phyloP scores from a whole-genome alignment of 73 alveolate species.

The Paramecium pentaurelia region DNA sequence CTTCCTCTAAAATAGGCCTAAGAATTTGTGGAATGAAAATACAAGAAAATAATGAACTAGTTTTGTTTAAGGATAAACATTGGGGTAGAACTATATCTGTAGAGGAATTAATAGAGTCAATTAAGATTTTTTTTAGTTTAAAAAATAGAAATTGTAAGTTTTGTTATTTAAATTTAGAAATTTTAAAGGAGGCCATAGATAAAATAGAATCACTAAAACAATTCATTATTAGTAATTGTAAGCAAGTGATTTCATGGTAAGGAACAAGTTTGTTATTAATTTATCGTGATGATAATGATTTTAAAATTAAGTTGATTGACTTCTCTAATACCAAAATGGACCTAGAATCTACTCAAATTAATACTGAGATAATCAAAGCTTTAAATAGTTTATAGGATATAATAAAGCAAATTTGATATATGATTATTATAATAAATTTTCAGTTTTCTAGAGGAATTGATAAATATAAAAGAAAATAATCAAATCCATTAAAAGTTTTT shows the following conservation, averaged over 20 bases:
- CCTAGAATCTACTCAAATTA: neutral
- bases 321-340: neutral
- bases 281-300: neutral
- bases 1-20: constrained; percentile 1
- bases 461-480: constrained; percentile 11
- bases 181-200: neutral
- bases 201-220: neutral
- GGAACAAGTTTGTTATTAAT: neutral
- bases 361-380: neutral
- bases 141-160: neutral
- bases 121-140: neutral
- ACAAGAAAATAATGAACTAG: neutral
- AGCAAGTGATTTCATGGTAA: neutral
- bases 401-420: neutral
- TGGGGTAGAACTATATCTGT: neutral
- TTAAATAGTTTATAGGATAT: neutral
- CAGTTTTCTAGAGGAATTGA: neutral
- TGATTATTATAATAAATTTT: neutral
- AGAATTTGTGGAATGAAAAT: constrained; percentile 20
- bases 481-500: constrained; percentile 27
- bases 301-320: neutral
- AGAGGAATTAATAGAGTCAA: neutral
- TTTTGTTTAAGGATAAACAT: neutral
- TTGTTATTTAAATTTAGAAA: neutral
- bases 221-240: neutral